Conservation (phyloP, 495 filamentous ascomycete species). For the Lasiosphaeriaceae sp. region DNA sequence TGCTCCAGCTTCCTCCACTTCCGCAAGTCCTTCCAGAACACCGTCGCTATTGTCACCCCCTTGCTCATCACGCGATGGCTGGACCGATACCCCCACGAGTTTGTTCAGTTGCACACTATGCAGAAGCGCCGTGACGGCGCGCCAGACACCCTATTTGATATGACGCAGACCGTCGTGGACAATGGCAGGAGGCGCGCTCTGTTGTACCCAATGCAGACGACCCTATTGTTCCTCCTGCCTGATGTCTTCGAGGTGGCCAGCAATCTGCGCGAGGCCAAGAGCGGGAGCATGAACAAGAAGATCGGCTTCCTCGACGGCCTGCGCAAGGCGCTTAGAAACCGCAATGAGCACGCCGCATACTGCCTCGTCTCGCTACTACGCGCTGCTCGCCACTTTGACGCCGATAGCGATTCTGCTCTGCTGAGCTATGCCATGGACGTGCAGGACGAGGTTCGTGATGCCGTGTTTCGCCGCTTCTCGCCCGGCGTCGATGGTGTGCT, state of each 20-base stretch:
- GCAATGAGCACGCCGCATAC: slow-evolving; percentile 57
- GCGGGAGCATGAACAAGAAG: slow-evolving; percentile 56
- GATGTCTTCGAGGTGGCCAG: slow-evolving; percentile 63
- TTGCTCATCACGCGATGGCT: slow-evolving; percentile 59
- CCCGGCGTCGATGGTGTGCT: slow-evolving; percentile 39
- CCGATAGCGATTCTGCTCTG: slow-evolving; percentile 56
- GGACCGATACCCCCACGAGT: slow-evolving; percentile 58
- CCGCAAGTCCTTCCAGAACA: slow-evolving; percentile 57
- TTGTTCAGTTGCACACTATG: slow-evolving; percentile 53
- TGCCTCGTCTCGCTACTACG: slow-evolving; percentile 57
- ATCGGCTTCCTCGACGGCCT: slow-evolving; percentile 58
- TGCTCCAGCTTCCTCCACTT: slow-evolving; percentile 60
- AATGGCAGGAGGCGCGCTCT: slow-evolving; percentile 46
- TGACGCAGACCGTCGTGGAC: slow-evolving; percentile 54
- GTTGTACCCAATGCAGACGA: slow-evolving; percentile 59
- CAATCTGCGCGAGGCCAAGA: slow-evolving; percentile 56
- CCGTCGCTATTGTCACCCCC: slow-evolving; percentile 54
- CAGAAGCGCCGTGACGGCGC: slow-evolving; percentile 57
- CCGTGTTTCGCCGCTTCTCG: slow-evolving; percentile 53
- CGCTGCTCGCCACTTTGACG: slow-evolving; percentile 55
- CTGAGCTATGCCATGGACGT: slow-evolving; percentile 63
- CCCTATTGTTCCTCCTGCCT: slow-evolving; percentile 56
- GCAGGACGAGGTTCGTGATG: slow-evolving; percentile 60
- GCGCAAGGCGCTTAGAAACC: slow-evolving; percentile 53
- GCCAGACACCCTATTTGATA: slow-evolving; percentile 61